Percentiles rank a stretch among this genome's conserved stretches.
Conservation (phyloP, 2,329 filamentous ascomycete species). For the Fusarium oxysporum region DNA sequence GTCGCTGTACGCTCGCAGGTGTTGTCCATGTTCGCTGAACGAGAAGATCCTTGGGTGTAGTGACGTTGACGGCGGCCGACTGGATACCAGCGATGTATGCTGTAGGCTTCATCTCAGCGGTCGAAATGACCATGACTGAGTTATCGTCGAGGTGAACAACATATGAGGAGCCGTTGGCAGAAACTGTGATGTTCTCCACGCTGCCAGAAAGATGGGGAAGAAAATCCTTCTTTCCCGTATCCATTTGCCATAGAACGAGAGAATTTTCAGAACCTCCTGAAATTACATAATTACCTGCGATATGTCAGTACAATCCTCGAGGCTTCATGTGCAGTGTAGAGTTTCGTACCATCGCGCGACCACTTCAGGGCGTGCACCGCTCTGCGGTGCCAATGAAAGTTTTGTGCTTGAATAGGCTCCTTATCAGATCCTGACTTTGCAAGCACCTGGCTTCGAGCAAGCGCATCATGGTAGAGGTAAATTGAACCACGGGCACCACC, state of each 20-base stretch:
- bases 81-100: conserved; percentile 89
- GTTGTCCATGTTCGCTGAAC: conserved; percentile 64
- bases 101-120: conserved; percentile 86
- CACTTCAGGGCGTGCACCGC: conserved; percentile 88
- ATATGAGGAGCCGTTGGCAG: conserved; percentile 82
- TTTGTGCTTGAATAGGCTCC: conserved; percentile 68
- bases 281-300: conserved; percentile 86
- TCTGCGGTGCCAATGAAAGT: conserved; percentile 91
- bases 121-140: conserved; percentile 89
- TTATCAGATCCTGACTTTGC: conserved; percentile 54
- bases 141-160: conserved; percentile 90
- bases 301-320: conserved; percentile 45
- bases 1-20: conserved; percentile 57
- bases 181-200: conserved; percentile 87
- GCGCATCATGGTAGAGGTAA: conserved; percentile 81
- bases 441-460: conserved; percentile 66
- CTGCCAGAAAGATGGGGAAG: conserved; percentile 90
- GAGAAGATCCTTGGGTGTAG: conserved; percentile 63
- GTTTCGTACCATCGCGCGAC: conserved; percentile 81
- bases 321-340: not conserved
- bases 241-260: conserved; percentile 91
- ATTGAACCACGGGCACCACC: conserved; percentile 83
- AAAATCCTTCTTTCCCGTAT: conserved; percentile 84
- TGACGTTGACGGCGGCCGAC: conserved; percentile 63
- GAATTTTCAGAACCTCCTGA: conserved; percentile 93